phyloP scores from a whole-genome alignment of 306 rosid genomes.

The Acacia melanoxylon region DNA sequence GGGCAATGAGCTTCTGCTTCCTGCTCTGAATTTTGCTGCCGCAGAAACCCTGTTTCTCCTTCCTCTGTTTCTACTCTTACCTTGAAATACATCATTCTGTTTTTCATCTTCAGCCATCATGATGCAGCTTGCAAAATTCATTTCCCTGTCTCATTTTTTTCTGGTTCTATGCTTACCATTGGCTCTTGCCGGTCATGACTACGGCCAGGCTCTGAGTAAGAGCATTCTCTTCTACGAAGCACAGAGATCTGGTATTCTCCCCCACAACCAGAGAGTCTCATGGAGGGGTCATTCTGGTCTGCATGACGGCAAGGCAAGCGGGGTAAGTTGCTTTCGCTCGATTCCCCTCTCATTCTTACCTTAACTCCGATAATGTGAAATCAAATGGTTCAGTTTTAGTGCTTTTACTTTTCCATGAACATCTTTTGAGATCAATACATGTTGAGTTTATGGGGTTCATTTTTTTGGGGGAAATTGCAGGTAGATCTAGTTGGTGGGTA shows the following conservation, averaged over 20 bases:
- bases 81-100: neutral
- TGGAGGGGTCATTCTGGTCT: constrained; percentile 93
- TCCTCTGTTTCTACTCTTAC: constrained; percentile 2
- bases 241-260: constrained; percentile 93
- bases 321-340: constrained; percentile 42
- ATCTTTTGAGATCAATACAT: neutral
- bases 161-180: constrained; percentile 43
- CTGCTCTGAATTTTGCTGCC: neutral
- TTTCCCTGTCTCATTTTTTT: constrained; percentile 44
- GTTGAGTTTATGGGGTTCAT: neutral
- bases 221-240: constrained; percentile 95
- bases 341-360: neutral
- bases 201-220: constrained; percentile 78
- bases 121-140: constrained; percentile 46
- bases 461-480: constrained; percentile 34
- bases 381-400: too few relatives aligned
- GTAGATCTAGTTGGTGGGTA: constrained; percentile 97
- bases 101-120: constrained; percentile 27
- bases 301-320: constrained; percentile 85
- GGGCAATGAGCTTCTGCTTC: neutral
- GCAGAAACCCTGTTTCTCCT: neutral
- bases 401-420: neutral
- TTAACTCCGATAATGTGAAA: neutral
- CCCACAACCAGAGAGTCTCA: constrained; percentile 75
- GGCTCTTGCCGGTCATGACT: constrained; percentile 73